Conservation (phyloP, 768 basidiomycete genomes). For the Nevesoporus exiguus region DNA sequence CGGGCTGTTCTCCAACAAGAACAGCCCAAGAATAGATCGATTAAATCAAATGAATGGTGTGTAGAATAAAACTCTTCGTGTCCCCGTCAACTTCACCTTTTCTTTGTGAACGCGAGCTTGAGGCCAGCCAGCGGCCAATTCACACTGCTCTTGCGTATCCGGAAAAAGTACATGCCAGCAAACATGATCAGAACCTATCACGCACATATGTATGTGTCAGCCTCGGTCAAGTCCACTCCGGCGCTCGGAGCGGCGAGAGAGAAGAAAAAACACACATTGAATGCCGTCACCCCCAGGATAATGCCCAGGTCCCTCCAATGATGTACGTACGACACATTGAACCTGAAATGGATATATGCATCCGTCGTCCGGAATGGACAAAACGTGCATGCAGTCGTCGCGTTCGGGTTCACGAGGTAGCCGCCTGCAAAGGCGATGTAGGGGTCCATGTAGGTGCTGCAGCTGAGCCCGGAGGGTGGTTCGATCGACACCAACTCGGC, state of each 20-base stretch:
- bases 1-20: no score
- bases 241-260: no score
- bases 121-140: slow-evolving; percentile 2
- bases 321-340: slow-evolving; percentile 6
- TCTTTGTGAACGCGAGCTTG: neutral
- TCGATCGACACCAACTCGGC: slow-evolving; percentile 51
- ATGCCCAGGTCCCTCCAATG: slow-evolving; percentile 13
- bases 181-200: slow-evolving; percentile 29
- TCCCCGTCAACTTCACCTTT: neutral
- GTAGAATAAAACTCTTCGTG: no score
- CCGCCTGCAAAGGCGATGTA: slow-evolving; percentile 54
- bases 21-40: no score
- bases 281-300: no score
- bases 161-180: slow-evolving; percentile 30
- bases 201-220: no score
- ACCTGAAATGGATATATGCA: neutral
- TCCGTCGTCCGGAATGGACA: no score
- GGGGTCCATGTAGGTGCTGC: slow-evolving; percentile 45
- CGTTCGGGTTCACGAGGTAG: slow-evolving; percentile 53
- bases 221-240: no score
- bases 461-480: slow-evolving; percentile 53
- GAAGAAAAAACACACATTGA: no score
- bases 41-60: no score
- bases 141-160: slow-evolving; percentile 20
- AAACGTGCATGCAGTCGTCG: slow-evolving; percentile 51